Evolutionary conservation across 176 grass and related monocot genomes (phyloP), one percentile per base, ranked within the genome.

Genomic region (Musa itinerans): DNA sequence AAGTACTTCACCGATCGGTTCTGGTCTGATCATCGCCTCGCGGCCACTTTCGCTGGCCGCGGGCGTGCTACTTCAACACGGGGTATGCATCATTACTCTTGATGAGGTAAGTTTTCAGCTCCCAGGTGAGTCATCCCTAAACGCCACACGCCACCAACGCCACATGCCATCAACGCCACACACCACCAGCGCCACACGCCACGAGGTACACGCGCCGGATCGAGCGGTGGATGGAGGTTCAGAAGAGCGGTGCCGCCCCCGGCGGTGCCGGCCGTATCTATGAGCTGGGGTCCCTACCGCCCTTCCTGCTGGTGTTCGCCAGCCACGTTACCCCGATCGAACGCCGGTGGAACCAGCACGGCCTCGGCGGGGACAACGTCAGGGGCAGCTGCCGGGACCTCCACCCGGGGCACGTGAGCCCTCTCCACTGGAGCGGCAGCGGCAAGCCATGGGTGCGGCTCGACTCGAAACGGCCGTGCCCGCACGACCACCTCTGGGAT

Each of bases 281-380:
- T 52, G 71, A 73, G 52, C 71, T 73, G 11, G 71, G 71, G 1
- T 73, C 71, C 11, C 71, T 73, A 8, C 71, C 52, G 51, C 71
- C 71, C 9, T 73, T 73, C 22, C 71, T 73, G 10, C 20, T 73
- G 11, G 71, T 73, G 21, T 73, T 73, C n/a, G 71, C 71, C 21
- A 52, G 71, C 0, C 19, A 73, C 16, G 52, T 73, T 3, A 50
- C 51, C 11, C 71, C 71, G 2, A 73, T 73, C 51, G 86, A 94
- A 54, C 95, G 91, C 16, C 34, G 95, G 9, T 99, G 90, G 95
- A 99, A 99, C 78, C 88, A 94, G 80, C 95, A 99, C 61, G 90
- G 95, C 51, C 68, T 99, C 49, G 95, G 95, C 11, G 95, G 95
- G 11, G 88, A 99, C 86, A 99, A 94, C 80, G 82, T 91, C 17